Conservation (phyloP, 1,284 basidiomycete genomes). For the Phlebopus sp. region DNA sequence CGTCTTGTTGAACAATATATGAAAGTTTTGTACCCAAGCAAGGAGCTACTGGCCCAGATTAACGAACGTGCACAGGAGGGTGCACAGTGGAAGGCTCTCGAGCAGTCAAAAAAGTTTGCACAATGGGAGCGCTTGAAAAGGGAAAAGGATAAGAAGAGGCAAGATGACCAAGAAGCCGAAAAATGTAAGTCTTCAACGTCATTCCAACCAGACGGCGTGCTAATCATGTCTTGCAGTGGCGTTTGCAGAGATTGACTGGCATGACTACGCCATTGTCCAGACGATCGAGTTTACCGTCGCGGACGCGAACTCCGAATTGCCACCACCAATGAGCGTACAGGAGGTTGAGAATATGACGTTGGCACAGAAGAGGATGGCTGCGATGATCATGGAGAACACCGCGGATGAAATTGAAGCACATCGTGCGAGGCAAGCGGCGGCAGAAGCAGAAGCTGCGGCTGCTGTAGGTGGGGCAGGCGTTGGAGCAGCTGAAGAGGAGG, state of each 20-base stretch:
- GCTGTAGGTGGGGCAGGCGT: conserved; percentile 60
- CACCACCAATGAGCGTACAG: conserved; percentile 91
- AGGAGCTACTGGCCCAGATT: conserved; percentile 71
- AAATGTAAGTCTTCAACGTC: conserved; percentile 49
- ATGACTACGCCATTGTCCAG: conserved; percentile 98
- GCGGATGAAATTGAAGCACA: conserved; percentile 81
- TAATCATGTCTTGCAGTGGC: conserved; percentile 53
- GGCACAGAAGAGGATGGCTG: conserved; percentile 96
- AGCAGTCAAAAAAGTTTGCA: conserved; percentile 75
- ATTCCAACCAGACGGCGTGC: conserved; percentile 4
- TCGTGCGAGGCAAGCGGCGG: conserved; percentile 73
- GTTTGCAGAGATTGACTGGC: conserved; percentile 98
- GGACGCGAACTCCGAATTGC: conserved; percentile 89
- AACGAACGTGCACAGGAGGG: conserved; percentile 59
- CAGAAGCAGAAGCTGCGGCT: conserved; percentile 73
- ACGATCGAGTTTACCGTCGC: conserved; percentile 97
- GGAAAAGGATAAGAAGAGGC: conserved; percentile 82
- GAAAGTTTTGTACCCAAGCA: conserved; percentile 83
- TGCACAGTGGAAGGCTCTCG: conserved; percentile 75
- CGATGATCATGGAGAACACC: conserved; percentile 96
- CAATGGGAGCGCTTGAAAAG: conserved; percentile 86
- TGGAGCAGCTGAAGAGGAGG: conserved; percentile 47
- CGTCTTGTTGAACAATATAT: conserved; percentile 95
- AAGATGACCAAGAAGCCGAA: conserved; percentile 90
- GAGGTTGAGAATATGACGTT: conserved; percentile 96